These are phyloP conservation scores for Dalechampia spathulata DNA, from an alignment of 441 rosid species.

Conservation along the genomic window DNA sequence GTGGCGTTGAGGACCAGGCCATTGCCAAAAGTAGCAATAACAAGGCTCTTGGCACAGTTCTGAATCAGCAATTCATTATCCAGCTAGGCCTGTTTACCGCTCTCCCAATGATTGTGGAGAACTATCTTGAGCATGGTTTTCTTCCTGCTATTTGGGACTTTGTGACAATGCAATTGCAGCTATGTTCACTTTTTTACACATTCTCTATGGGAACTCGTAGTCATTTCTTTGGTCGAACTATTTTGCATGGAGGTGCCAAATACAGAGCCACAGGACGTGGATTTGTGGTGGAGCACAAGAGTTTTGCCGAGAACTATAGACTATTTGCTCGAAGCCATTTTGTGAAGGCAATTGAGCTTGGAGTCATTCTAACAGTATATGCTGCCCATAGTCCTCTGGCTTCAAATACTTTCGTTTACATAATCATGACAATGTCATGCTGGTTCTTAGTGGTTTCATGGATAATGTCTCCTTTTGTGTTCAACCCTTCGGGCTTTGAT, in stretches of 20 bases:
- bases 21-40: constrained; percentile 37
- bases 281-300: constrained; percentile 88
- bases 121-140: constrained; percentile 87
- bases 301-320: constrained; percentile 83
- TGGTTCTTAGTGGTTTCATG: constrained; percentile 89
- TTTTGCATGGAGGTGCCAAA: constrained; percentile 96
- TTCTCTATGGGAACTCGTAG: constrained; percentile 93
- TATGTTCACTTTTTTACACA: constrained; percentile 76
- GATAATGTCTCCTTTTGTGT: constrained; percentile 76
- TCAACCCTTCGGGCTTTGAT: constrained; percentile 93
- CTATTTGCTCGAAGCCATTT: constrained; percentile 90
- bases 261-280: constrained; percentile 94
- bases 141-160: constrained; percentile 88
- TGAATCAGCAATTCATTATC: constrained; percentile 84
- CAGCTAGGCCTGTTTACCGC: constrained; percentile 97
- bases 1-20: constrained; percentile 67
- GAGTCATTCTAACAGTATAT: constrained; percentile 69
- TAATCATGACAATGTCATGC: constrained; percentile 72
- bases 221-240: constrained; percentile 83
- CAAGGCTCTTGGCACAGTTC: constrained; percentile 60
- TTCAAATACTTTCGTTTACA: constrained; percentile 58
- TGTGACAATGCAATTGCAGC: constrained; percentile 79
- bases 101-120: constrained; percentile 88
- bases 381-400: constrained; percentile 68
- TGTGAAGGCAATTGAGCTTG: constrained; percentile 82